A percentile compares a stretch with the other conserved stretches of the same genome.
These are phyloP conservation scores for Talaromyces nanjingensis DNA, from an alignment of 495 filamentous ascomycete genomes.

Conservation along the genomic window DNA sequence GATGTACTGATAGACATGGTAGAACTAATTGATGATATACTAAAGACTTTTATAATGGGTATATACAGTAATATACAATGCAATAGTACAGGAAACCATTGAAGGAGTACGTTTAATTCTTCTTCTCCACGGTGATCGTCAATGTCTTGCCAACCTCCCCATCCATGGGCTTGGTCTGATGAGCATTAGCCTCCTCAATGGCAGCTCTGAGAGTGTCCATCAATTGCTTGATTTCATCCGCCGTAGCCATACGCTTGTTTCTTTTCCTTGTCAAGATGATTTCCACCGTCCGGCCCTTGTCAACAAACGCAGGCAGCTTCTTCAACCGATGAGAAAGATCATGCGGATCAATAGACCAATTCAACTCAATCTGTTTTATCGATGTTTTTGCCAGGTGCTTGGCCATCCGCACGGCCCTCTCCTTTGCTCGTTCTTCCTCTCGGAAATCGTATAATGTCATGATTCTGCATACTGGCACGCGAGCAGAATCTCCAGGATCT, in stretches of 20 bases:
- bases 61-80: slow-evolving; percentile 9
- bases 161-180: slow-evolving; percentile 33
- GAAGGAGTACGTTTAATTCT: neutral
- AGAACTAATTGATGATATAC: too few relatives aligned
- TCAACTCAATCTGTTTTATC: slow-evolving; percentile 70
- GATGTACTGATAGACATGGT: neutral
- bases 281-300: slow-evolving; percentile 57
- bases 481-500: slow-evolving; percentile 20
- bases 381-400: slow-evolving; percentile 21
- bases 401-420: slow-evolving; percentile 23
- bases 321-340: slow-evolving; percentile 57
- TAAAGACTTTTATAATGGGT: neutral
- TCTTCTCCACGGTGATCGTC: slow-evolving; percentile 32
- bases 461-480: slow-evolving; percentile 59
- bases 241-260: slow-evolving; percentile 32
- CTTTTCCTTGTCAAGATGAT: slow-evolving; percentile 47
- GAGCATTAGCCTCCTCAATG: slow-evolving; percentile 28
- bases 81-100: neutral
- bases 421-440: slow-evolving; percentile 34
- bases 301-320: slow-evolving; percentile 54
- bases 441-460: slow-evolving; percentile 41
- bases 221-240: slow-evolving; percentile 36
- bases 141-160: slow-evolving; percentile 37
- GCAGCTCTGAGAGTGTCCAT: slow-evolving; percentile 31
- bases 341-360: slow-evolving; percentile 70